phyloP scores from a whole-genome alignment of 2,329 filamentous ascomycete species.

The Didymella sp. region DNA sequence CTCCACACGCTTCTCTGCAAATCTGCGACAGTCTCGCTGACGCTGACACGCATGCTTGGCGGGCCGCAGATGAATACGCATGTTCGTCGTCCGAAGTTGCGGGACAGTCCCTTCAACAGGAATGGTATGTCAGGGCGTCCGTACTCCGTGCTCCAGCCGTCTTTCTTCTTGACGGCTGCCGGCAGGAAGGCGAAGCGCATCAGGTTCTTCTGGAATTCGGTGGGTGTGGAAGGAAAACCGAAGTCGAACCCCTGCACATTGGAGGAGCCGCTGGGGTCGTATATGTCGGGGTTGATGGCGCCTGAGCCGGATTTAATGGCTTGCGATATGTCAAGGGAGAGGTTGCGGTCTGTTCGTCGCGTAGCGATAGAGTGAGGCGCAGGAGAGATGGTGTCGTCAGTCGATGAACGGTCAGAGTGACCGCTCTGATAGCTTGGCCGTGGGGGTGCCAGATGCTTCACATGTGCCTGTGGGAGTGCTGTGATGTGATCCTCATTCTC shows the following conservation, averaged over 20 bases:
- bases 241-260: conserved; percentile 53
- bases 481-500: conserved; percentile 88
- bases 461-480: conserved; percentile 70
- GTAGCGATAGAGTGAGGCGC: conserved; percentile 44
- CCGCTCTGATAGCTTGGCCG: conserved; percentile 31
- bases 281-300: conserved; percentile 55
- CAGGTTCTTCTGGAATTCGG: conserved; percentile 84
- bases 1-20: conserved; percentile 85
- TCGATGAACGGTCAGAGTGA: conserved; percentile 26
- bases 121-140: conserved; percentile 86
- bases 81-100: conserved; percentile 79
- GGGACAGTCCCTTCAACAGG: conserved; percentile 83
- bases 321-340: conserved; percentile 53
- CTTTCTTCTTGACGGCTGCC: conserved; percentile 59
- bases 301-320: conserved; percentile 44
- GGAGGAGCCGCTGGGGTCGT: conserved; percentile 23
- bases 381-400: conserved; percentile 39
- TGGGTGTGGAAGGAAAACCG: conserved; percentile 83
- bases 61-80: conserved; percentile 95
- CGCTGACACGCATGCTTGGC: conserved; percentile 83
- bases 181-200: conserved; percentile 88
- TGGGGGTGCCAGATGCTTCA: conserved; percentile 53
- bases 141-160: conserved; percentile 92
- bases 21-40: conserved; percentile 82
- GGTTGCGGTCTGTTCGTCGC: conserved; percentile 52